phyloP scores from a whole-genome alignment of 495 filamentous ascomycete species.

The Lindgomyces ingoldianus region DNA sequence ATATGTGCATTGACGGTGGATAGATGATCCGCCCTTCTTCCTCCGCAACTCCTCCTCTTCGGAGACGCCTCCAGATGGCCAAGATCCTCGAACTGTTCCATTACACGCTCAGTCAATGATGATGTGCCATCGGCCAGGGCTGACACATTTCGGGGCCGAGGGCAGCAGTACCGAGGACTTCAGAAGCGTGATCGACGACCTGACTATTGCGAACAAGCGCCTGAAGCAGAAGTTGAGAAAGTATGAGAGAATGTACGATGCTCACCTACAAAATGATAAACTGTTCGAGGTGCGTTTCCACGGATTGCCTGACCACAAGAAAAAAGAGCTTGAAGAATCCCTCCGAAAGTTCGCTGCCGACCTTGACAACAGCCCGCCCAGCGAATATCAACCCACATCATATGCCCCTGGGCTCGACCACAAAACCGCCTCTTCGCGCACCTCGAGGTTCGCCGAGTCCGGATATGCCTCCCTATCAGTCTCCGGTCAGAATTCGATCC shows the following conservation, averaged over 20 bases:
- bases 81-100: neutral
- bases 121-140: constrained; percentile 26
- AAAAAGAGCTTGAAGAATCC: constrained; percentile 70
- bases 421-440: constrained; percentile 49
- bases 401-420: constrained; percentile 17
- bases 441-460: constrained; percentile 64
- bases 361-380: constrained; percentile 46
- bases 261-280: constrained; percentile 63
- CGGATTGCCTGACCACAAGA: constrained; percentile 63
- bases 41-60: constrained; percentile 44
- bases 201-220: constrained; percentile 55
- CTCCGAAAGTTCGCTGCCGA: constrained; percentile 65
- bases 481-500: constrained; percentile 47
- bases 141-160: constrained; percentile 9
- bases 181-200: constrained; percentile 47
- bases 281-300: constrained; percentile 77
- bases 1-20: neutral
- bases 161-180: constrained; percentile 45
- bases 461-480: constrained; percentile 73
- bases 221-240: constrained; percentile 68
- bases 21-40: constrained; percentile 48
- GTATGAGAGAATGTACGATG: constrained; percentile 63
- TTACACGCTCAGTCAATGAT: constrained; percentile 7
- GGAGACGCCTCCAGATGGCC: constrained; percentile 36
- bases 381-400: neutral